Evolutionary conservation across 2,329 filamentous ascomycete genomes (phyloP), one percentile per base, ranked within the genome.

Genomic region (Beauveria medogensis): DNA sequence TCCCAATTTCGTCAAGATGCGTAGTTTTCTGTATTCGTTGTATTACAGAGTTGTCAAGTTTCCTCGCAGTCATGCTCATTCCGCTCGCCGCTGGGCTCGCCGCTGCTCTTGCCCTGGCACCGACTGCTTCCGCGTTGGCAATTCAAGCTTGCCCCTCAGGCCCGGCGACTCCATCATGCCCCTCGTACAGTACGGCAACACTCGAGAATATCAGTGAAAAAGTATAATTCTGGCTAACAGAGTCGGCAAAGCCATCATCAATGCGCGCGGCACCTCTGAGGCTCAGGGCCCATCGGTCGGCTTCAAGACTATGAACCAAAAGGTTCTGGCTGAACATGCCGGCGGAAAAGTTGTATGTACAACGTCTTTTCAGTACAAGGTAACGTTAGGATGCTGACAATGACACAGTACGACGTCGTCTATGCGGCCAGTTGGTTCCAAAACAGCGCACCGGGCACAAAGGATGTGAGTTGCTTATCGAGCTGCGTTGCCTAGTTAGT

Each of bases 301-400:
- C 18, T 63, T 63, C 55, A 18, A 9, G 3, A 62, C 59, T 3
- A 59, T 63, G 62, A 63, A 63, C 46, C 41, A 46, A 44, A 55
- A 62, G 16, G 51, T 63, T 10, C 12, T 54, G 16, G 24, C 46
- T 1, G 12, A 30, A 16, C 47, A 5, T 4, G 30, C 26, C 2
- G 62, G 62, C n/a, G 62, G 62, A 24, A 62, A 59, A 40, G 52
- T 59, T 44, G 61, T 55, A 50, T 5, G 60, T 60, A 22, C n/a
- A 1, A 20, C 10, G 30, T 1, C 16, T 55, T 12, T 18, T 26
- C 5, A 20, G n/a, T 3, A 8, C 16, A 16, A 18, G 5, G 8
- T 24, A 37, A n/a, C n/a, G n/a, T n/a, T n/a, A n/a, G n/a, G 40
- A 61, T 22, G 5, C 44, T 63, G 48, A 62, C 22, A 47, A 14